A percentile compares a stretch with the other conserved stretches of the same genome.
Evolutionary conservation across 179 eudicot genomes (phyloP).

Genomic region (Beta corolliflora): DNA sequence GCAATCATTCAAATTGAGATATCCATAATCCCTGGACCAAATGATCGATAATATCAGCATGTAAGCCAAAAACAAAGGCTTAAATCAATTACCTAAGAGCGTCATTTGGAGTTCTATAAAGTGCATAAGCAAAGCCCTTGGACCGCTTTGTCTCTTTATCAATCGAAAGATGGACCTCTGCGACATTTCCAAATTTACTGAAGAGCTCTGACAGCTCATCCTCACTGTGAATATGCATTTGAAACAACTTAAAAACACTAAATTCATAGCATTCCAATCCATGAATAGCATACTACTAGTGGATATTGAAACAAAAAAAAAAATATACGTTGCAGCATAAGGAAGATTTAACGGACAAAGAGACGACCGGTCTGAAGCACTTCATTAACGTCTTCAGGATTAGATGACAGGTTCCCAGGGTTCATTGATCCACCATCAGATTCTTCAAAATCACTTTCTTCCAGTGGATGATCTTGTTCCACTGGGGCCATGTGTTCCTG

Average conservation of each 20-base stretch:
- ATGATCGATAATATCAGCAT: background rate
- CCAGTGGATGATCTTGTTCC: background rate
- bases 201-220: constrained; percentile 82
- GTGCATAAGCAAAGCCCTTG: constrained; percentile 79
- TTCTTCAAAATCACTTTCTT: constrained; percentile 30
- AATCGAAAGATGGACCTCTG: constrained; percentile 79
- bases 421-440: constrained; percentile 36
- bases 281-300: constrained; percentile 7
- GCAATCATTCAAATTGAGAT: background rate
- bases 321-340: constrained; percentile 72
- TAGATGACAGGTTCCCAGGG: constrained; percentile 35
- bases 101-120: constrained; percentile 61
- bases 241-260: background rate
- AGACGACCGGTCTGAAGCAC: constrained; percentile 66
- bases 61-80: constrained; percentile 1
- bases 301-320: background rate
- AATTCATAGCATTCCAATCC: background rate
- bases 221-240: constrained; percentile 55
- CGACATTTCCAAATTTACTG: constrained; percentile 57
- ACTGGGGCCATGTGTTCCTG: constrained; percentile 16
- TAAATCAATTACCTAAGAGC: constrained; percentile 65
- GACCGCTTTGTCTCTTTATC: constrained; percentile 89
- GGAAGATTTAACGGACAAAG: constrained; percentile 89
- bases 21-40: background rate
- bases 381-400: constrained; percentile 38